phyloP scores from a whole-genome alignment of 805 yeast genomes.

The Candida qinlingensis region DNA sequence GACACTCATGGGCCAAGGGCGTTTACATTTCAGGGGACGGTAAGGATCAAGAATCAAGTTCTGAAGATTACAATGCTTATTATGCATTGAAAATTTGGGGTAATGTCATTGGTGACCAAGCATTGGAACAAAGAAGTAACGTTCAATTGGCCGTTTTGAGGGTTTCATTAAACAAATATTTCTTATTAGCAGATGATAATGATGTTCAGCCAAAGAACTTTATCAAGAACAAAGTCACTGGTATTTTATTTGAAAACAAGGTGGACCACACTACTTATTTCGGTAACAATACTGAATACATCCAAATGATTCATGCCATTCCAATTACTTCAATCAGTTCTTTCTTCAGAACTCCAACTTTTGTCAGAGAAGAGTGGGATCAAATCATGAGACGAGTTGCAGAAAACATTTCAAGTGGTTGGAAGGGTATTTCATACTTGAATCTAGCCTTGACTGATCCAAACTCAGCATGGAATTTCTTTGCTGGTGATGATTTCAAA shows the following conservation, averaged over 20 bases:
- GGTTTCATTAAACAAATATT: conserved; percentile 48
- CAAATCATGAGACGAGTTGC: conserved; percentile 41
- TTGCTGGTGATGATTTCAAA: conserved; percentile 48
- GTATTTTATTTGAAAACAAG: conserved; percentile 69
- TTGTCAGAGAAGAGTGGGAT: conserved; percentile 62
- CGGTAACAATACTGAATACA: conserved; percentile 66
- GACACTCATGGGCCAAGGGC: conserved; percentile 80
- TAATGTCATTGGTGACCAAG: conserved; percentile 43
- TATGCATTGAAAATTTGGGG: conserved; percentile 69
- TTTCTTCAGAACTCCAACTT: conserved; percentile 46
- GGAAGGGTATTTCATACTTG: conserved; percentile 68
- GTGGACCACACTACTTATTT: conserved; percentile 71
- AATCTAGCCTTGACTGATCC: conserved; percentile 78
- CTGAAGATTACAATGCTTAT: conserved; percentile 69
- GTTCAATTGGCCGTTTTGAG: conserved; percentile 57
- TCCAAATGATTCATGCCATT: conserved; percentile 75
- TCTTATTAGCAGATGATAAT: conserved; percentile 50
- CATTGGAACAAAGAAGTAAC: conserved; percentile 49
- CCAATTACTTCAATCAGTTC: conserved; percentile 69
- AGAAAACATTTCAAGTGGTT: conserved; percentile 52
- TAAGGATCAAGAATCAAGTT: conserved; percentile 67
- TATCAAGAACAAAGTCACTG: conserved; percentile 62
- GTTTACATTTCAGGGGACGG: conserved; percentile 68
- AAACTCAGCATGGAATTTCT: conserved; percentile 52
- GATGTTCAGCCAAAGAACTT: conserved; percentile 49